Conservation (phyloP, 1,284 basidiomycete species). For the Laetiporus sulphureus region DNA sequence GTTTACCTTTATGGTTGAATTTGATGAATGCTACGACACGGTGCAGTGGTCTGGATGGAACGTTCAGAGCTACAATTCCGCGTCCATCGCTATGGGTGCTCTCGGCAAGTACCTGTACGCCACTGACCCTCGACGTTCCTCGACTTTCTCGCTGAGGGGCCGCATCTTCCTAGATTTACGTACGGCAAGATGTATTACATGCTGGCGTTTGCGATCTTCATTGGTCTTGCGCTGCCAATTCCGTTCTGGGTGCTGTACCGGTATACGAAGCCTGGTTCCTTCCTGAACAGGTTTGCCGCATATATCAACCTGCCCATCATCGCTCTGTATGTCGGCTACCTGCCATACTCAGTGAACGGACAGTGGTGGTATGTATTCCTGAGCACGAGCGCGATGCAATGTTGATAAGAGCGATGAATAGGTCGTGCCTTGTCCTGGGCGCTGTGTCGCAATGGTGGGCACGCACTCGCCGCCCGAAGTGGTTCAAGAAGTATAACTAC, state of each 20-base stretch:
- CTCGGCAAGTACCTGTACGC: slow-evolving; percentile 42
- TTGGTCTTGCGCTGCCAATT: slow-evolving; percentile 42
- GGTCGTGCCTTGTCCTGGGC: slow-evolving; percentile 44
- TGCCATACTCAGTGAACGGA: slow-evolving; percentile 52
- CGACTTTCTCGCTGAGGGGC: too few relatives aligned
- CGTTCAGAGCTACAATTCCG: slow-evolving; percentile 47
- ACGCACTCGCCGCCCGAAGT: slow-evolving; percentile 34
- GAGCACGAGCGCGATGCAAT: neutral
- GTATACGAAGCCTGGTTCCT: slow-evolving; percentile 28
- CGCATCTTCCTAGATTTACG: slow-evolving; percentile 17
- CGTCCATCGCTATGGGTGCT: slow-evolving; percentile 51
- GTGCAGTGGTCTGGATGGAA: slow-evolving; percentile 45
- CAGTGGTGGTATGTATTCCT: slow-evolving; percentile 27
- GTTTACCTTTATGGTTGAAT: too few relatives aligned
- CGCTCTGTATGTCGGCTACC: slow-evolving; percentile 44
- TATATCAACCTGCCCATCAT: slow-evolving; percentile 47
- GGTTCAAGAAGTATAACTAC: slow-evolving; percentile 49
- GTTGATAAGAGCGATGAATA: slow-evolving; percentile 4
- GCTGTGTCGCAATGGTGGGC: slow-evolving; percentile 43
- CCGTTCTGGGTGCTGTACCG: slow-evolving; percentile 45
- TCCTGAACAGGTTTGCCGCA: slow-evolving; percentile 29
- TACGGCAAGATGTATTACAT: slow-evolving; percentile 42
- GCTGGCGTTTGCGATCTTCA: slow-evolving; percentile 39
- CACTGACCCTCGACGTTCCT: too few relatives aligned
- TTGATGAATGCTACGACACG: too few relatives aligned